Evolutionary conservation across 768 basidiomycete species (phyloP), one percentile per base, ranked within the genome.

Genomic region (Dioszegia aurantiaca): DNA sequence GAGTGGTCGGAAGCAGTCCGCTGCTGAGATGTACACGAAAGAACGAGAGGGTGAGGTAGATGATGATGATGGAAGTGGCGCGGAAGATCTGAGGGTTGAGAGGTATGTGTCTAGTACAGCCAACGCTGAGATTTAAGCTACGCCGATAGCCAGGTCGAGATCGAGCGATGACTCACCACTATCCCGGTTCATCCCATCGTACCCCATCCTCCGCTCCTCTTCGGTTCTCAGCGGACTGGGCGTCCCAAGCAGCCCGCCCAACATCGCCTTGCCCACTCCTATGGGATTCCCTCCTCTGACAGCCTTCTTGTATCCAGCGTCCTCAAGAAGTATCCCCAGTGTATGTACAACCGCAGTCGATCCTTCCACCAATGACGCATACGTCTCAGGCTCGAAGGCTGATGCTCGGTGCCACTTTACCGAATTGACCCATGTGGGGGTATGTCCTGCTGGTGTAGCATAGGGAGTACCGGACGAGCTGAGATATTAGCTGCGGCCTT

Each of bases 11-110:
- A 85, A 91, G 45, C 94, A 84, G 73, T 93, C 90, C 70, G 94
- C 94, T 5, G 95, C 95, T 47, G 95, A 99, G 56, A 99, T 81
- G 78, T 89, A 98, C 39, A 98, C 82, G 77, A 99, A 98, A 1
- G 79, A 70, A 11, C 60, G n/a, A 21, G 33, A 17, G 6, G 58
- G 42, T 11, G 46, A 47, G 10, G 61, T 43, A 17, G 65, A 59
- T 16, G 39, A 14, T 39, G 59, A 47, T 16, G 45, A 28, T 21
- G 12, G 59, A 56, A 12, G 58, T 23, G 17, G 51, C 37, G 16
- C 8, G 33, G 33, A n/a, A n/a, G 33, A 33, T 14, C 14, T 33
- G 8, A 33, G 6, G 8, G 33, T 33, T 6, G 37, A 53, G 11
- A 53, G 14, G n/a, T 53, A 53, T 5, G 88, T 84, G 69, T 88